Evolutionary conservation across 2,329 filamentous ascomycete species (phyloP).

Genomic region (Botrytis sinoallii): DNA sequence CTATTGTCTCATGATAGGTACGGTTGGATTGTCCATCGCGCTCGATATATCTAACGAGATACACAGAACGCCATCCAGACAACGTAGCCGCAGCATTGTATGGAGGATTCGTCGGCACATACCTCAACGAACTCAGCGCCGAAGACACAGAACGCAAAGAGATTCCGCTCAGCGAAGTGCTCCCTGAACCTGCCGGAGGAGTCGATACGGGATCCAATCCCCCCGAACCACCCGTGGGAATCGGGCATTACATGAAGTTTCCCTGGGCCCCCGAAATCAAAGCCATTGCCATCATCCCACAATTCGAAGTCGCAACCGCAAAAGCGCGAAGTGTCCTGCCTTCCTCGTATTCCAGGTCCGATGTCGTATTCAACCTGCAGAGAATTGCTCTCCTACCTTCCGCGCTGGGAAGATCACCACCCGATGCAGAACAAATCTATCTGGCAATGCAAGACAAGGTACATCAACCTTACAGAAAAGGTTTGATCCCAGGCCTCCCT

Average conservation of each 20-base stretch:
- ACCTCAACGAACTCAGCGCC: constrained; percentile 85
- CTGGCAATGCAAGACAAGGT: constrained; percentile 98
- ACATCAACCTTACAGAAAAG: constrained; percentile 93
- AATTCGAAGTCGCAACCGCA: constrained; percentile 94
- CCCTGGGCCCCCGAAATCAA: constrained; percentile 94
- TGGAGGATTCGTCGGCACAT: constrained; percentile 94
- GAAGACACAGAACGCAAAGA: constrained; percentile 88
- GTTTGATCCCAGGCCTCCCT: constrained; percentile 84
- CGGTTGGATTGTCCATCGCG: constrained; percentile 23
- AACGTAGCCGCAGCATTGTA: constrained; percentile 94
- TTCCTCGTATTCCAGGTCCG: constrained; percentile 70
- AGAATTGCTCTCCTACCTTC: constrained; percentile 87
- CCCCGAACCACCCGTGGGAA: constrained; percentile 84
- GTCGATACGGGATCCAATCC: constrained; percentile 84
- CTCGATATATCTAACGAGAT: constrained; percentile 3
- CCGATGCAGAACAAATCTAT: constrained; percentile 90
- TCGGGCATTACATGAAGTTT: constrained; percentile 96
- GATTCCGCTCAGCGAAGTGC: constrained; percentile 89
- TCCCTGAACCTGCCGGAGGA: constrained; percentile 85
- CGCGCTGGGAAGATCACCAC: constrained; percentile 83
- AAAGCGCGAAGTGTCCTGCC: constrained; percentile 85
- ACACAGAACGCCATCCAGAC: constrained; percentile 76
- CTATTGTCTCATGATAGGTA: constrained; percentile 95
- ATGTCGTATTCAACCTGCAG: constrained; percentile 92
- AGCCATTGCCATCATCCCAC: constrained; percentile 90